phyloP scores from a whole-genome alignment of 2,329 filamentous ascomycete species.

The Aphanocladium album region DNA sequence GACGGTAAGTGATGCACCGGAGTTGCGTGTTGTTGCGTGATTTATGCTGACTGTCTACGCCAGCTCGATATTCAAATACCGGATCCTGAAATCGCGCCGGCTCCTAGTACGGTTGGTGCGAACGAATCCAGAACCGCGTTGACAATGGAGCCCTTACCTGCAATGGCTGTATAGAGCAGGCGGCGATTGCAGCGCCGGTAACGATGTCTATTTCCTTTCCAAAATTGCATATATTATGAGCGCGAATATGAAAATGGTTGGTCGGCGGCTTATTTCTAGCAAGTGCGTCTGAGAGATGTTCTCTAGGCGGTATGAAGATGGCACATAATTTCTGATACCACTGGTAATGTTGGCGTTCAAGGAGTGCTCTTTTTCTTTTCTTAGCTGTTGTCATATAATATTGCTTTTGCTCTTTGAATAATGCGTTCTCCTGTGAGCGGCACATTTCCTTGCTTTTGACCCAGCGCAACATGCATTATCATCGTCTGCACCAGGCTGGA shows the following conservation, averaged over 20 bases:
- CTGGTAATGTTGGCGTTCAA: constrained; percentile 6
- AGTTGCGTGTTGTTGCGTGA: background rate
- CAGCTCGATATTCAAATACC: constrained; percentile 78
- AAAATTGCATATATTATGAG: background rate
- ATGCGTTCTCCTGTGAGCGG: background rate
- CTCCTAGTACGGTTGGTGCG: constrained; percentile 38
- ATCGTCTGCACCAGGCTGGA: no score
- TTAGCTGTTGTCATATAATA: background rate
- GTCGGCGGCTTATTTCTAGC: background rate
- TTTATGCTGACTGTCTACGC: background rate
- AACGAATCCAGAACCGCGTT: constrained; percentile 32
- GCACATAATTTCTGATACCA: constrained; percentile 9
- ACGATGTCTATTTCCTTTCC: background rate
- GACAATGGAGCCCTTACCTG: constrained; percentile 28
- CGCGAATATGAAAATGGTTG: background rate
- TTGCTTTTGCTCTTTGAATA: background rate
- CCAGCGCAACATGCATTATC: no score
- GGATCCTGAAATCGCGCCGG: constrained; percentile 64
- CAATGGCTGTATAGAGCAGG: constrained; percentile 16
- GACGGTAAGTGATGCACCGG: constrained; percentile 50
- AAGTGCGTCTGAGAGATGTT: background rate
- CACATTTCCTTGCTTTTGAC: background rate
- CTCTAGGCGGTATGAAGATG: background rate
- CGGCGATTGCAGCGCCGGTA: background rate
- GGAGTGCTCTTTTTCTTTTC: background rate